Percentiles rank a stretch among this genome's conserved stretches.
Evolutionary conservation across 352 stramenopile genomes (phyloP).

Genomic region (Phytophthora pluvialis): DNA sequence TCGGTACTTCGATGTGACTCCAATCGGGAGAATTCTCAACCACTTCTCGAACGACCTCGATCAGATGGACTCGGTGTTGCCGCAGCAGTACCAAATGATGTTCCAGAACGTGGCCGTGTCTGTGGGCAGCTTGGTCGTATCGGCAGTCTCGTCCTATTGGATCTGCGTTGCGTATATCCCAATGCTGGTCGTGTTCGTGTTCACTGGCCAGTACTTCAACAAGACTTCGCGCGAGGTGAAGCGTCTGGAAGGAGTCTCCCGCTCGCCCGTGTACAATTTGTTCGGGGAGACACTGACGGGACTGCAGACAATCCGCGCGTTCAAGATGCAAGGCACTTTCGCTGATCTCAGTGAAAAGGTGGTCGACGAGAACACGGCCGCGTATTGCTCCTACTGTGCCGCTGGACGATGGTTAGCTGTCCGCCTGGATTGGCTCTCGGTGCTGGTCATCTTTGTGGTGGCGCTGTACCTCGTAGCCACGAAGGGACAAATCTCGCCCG

Average conservation of each 20-base stretch:
- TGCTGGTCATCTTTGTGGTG: slow-evolving; percentile 71
- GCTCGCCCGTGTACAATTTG: slow-evolving; percentile 92
- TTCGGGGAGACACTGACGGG: slow-evolving; percentile 92
- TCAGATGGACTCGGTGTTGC: slow-evolving; percentile 49
- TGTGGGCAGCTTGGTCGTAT: slow-evolving; percentile 49
- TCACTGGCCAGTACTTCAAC: slow-evolving; percentile 88
- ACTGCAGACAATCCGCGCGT: slow-evolving; percentile 90
- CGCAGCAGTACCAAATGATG: slow-evolving; percentile 44
- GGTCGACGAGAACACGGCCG: slow-evolving; percentile 52
- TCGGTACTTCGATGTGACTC: slow-evolving; percentile 62
- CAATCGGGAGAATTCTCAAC: slow-evolving; percentile 56
- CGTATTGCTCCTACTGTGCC: slow-evolving; percentile 58
- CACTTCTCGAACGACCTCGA: slow-evolving; percentile 59
- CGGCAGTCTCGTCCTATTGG: slow-evolving; percentile 43
- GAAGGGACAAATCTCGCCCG: slow-evolving; percentile 9
- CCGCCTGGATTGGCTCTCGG: slow-evolving; percentile 78
- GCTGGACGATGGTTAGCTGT: slow-evolving; percentile 93
- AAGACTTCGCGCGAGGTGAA: slow-evolving; percentile 87
- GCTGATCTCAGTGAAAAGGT: slow-evolving; percentile 43
- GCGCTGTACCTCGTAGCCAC: slow-evolving; percentile 51
- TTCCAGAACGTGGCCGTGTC: slow-evolving; percentile 43
- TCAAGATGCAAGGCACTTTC: slow-evolving; percentile 44
- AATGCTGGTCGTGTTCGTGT: slow-evolving; percentile 57
- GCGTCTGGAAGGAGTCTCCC: slow-evolving; percentile 90
- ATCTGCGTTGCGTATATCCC: slow-evolving; percentile 67